Conservation (phyloP, 768 basidiomycete species). For the Podaxis sp. region DNA sequence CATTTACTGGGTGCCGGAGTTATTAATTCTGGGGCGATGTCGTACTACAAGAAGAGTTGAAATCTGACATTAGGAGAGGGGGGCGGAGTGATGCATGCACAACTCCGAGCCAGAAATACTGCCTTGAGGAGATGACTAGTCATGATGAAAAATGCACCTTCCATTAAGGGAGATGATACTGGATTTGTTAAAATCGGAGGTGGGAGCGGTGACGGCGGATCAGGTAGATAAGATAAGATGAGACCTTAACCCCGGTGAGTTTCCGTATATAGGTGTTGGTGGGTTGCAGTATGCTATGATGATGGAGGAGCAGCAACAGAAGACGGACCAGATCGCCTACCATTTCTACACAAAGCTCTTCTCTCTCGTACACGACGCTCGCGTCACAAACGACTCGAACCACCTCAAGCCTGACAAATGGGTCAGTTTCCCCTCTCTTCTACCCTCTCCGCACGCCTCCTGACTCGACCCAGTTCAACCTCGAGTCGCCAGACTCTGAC, state of each 20-base stretch:
- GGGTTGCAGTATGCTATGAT: not conserved
- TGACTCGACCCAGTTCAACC: constrained; percentile 45
- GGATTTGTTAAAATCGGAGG: no score
- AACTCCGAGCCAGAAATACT: no score
- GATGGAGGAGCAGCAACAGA: constrained; percentile 32
- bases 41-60: no score
- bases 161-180: no score
- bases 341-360: constrained; percentile 82
- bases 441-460: constrained; percentile 36
- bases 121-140: no score
- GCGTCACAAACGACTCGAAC: constrained; percentile 53
- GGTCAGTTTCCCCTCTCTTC: constrained; percentile 45
- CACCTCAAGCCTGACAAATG: constrained; percentile 72
- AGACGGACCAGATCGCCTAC: constrained; percentile 85
- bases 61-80: no score
- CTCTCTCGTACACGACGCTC: constrained; percentile 71
- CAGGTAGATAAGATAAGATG: constrained; percentile 10
- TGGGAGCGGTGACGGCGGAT: not conserved
- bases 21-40: no score
- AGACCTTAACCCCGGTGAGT: not conserved
- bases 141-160: no score
- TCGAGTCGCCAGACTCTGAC: constrained; percentile 21
- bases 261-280: not conserved
- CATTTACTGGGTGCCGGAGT: no score
- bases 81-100: no score